phyloP scores from a whole-genome alignment of 306 rosid species.

The Quercus robur region DNA sequence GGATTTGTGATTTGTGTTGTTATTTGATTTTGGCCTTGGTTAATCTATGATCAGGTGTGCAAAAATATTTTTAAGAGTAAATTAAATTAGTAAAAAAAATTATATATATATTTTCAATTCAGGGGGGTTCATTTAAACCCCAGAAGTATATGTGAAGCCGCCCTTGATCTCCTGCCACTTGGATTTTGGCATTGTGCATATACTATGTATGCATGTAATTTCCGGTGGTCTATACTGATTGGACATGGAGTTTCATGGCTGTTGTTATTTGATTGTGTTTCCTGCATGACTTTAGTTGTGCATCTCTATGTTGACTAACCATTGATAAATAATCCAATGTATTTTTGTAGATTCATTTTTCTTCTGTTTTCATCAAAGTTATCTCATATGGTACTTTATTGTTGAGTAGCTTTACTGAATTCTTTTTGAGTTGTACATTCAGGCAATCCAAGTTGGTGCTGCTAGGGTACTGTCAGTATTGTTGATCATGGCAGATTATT shows the following conservation, averaged over 20 bases:
- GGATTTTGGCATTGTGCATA: background rate
- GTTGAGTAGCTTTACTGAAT: conserved; percentile 16
- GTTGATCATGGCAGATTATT: conserved; percentile 54
- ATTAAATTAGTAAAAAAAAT: no score
- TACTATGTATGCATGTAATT: background rate
- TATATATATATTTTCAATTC: no score
- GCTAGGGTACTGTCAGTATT: conserved; percentile 66
- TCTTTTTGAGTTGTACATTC: conserved; percentile 23
- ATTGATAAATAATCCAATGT: background rate
- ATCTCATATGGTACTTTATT: conserved; percentile 14
- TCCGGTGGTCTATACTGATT: background rate
- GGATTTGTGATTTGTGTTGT: no score
- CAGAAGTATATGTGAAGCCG: no score
- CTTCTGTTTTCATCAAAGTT: conserved; percentile 1
- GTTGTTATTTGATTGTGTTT: background rate
- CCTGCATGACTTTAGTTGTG: background rate
- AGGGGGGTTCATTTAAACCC: no score
- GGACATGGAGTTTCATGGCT: background rate
- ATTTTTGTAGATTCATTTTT: background rate
- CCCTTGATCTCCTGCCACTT: background rate
- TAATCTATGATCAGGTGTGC: no score
- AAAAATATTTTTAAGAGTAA: no score
- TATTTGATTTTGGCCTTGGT: no score
- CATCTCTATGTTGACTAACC: background rate
- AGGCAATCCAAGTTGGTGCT: conserved; percentile 85